Base-by-base conservation (phyloP, 192 early-diverging fungal genomes). In the Coemansia aciculifera region DNA sequence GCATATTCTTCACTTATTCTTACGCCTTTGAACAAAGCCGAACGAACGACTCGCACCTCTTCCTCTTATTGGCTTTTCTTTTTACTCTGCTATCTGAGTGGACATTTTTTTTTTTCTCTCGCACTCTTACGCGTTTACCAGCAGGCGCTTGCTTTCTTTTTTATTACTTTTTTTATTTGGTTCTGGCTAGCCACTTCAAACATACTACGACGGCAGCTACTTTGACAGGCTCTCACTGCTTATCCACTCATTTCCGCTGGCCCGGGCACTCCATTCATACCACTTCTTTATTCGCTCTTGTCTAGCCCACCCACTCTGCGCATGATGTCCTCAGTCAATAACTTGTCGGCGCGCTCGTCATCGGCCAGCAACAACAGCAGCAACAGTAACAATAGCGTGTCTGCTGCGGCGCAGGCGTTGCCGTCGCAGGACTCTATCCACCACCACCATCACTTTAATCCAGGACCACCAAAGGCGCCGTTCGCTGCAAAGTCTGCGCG, bases 251-350 rank as follows among this genome's bases (percentile, higher is more conserved):
- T 24, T 27, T 52, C 49, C 49, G 49, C 49, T 52, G 49, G 49
- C 24, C 49, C 49, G 49, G 49, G 49, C 23, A 27, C 46, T 48
- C 46, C 19, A 5, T 29, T 5, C 43, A 46, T 19, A 5, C 17
- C 43, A n/a, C 17, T 52, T 8, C 24, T 5, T 32, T 15, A 32
- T 17, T 32, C 11, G 24, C 27, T 3, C 29, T 32, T 31, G 10
- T 32, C 13, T 56, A 27, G 29, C 15, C 15, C 52, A 56, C 5
- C 13, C 52, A 31, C 24, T 56, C 29, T 31, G 52, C 29, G 52
- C 67, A 73, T 79, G 72, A 79, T 79, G 77, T 74, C 77, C 59
- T 68, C 65, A 23, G 70, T 66, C 66, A 66, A 60, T 21, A 46
- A 68, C 15, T 62, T 65, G 27, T 63, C 68, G 19, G 48, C 68